phyloP scores from a whole-genome alignment of 108 stramenopile species.

The Phaeodactylum tricornutum region DNA sequence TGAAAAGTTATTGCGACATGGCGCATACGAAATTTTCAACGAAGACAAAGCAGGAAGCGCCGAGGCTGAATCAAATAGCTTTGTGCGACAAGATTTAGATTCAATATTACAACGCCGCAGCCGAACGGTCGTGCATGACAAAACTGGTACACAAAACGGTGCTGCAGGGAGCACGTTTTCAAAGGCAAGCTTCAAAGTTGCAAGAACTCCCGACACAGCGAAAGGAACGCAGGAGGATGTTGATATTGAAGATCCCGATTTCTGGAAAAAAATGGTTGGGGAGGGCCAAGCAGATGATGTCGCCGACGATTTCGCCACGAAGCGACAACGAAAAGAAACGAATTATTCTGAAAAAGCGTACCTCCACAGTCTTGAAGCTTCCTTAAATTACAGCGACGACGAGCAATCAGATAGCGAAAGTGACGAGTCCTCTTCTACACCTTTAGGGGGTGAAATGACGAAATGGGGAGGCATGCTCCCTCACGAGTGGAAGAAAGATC shows the following conservation, averaged over 20 bases:
- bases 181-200: conserved; percentile 83
- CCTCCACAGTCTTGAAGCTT: conserved; percentile 10
- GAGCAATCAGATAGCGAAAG: conserved; percentile 21
- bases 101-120: conserved; percentile 66
- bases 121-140: conserved; percentile 72
- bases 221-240: conserved; percentile 25
- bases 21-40: conserved; percentile 85
- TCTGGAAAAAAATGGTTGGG: conserved; percentile 87
- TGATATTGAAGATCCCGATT: conserved; percentile 89
- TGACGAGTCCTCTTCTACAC: no score
- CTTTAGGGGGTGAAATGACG: conserved; percentile 29
- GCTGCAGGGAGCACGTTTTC: conserved; percentile 87
- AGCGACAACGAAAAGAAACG: conserved; percentile 37
- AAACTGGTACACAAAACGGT: conserved; percentile 53
- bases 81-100: conserved; percentile 79
- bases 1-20: conserved; percentile 68
- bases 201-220: conserved; percentile 23
- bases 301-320: conserved; percentile 14
- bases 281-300: conserved; percentile 51
- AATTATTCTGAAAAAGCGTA: conserved; percentile 55
- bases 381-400: conserved; percentile 21
- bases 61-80: conserved; percentile 72
- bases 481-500: conserved; percentile 33
- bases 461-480: conserved; percentile 43
- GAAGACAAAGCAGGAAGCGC: conserved; percentile 75